These are phyloP conservation scores for Danielia oregonensis DNA, from an alignment of 805 yeast species.

Conservation along the genomic window DNA sequence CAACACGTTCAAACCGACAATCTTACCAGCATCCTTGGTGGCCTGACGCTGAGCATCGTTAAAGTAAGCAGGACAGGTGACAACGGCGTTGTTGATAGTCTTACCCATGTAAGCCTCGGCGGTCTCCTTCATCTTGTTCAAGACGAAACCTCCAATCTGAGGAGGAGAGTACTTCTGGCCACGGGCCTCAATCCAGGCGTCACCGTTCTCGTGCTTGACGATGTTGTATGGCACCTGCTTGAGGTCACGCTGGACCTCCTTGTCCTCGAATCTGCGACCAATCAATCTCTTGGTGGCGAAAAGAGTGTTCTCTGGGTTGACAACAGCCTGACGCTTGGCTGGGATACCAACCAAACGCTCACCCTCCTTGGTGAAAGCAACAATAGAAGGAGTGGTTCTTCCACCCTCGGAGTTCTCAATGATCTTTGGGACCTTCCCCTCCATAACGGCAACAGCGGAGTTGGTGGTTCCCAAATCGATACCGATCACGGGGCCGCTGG, in stretches of 20 bases:
- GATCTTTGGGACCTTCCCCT: conserved; percentile 72
- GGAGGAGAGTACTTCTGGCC: conserved; percentile 90
- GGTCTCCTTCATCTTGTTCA: conserved; percentile 97
- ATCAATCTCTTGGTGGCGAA: conserved; percentile 94
- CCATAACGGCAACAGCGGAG: conserved; percentile 85
- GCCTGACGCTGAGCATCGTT: conserved; percentile 92
- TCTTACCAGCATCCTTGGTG: conserved; percentile 96
- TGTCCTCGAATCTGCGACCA: conserved; percentile 87
- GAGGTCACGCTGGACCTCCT: conserved; percentile 87
- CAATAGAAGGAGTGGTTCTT: conserved; percentile 84
- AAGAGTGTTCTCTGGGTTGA: conserved; percentile 89
- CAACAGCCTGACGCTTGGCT: conserved; percentile 94
- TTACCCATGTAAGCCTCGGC: conserved; percentile 91
- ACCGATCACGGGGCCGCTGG: conserved; percentile 64
- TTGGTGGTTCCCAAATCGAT: conserved; percentile 87
- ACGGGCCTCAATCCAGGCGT: conserved; percentile 92
- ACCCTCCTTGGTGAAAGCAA: conserved; percentile 81
- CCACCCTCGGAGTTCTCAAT: conserved; percentile 69
- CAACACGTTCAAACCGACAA: conserved; percentile 87
- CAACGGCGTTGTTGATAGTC: conserved; percentile 83
- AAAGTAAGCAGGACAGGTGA: conserved; percentile 87
- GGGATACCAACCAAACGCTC: conserved; percentile 91
- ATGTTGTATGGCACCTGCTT: conserved; percentile 87
- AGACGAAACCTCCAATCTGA: conserved; percentile 88
- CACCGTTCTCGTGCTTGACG: conserved; percentile 87